These are phyloP conservation scores for Carallia brachiata DNA, from an alignment of 345 rosid genomes.

Conservation along the genomic window DNA sequence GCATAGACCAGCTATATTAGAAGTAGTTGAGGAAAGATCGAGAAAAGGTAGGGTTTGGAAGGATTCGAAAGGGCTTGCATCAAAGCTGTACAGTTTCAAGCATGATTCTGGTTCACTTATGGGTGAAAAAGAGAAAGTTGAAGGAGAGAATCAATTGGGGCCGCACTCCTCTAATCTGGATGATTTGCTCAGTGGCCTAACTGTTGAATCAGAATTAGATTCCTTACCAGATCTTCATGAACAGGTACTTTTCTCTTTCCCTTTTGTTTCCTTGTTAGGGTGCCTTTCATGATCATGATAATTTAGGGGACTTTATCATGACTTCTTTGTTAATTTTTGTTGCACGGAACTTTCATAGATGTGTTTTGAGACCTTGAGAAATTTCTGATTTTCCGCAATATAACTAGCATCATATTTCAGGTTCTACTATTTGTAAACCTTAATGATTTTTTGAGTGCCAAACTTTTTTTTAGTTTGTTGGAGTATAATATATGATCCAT, in stretches of 20 bases:
- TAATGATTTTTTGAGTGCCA: too few species aligned
- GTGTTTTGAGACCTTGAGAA: too few species aligned
- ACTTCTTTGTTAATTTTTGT: too few species aligned
- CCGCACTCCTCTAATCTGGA: conserved; percentile 35
- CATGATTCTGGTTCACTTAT: conserved; percentile 42
- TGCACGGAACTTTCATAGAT: too few species aligned
- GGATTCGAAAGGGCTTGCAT: conserved; percentile 79
- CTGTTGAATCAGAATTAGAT: conserved; percentile 46
- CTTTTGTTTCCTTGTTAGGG: conserved; percentile 1
- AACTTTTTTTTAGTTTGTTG: too few species aligned
- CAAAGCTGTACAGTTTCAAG: conserved; percentile 84
- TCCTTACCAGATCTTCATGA: conserved; percentile 83
- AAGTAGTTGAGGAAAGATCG: conserved; percentile 61
- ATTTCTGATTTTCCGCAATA: too few species aligned
- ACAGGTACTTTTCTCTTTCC: conserved; percentile 48
- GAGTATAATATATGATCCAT: too few species aligned
- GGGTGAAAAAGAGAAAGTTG: conserved; percentile 39
- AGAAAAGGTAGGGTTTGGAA: conserved; percentile 60
- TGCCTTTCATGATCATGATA: background rate
- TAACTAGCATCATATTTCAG: too few species aligned
- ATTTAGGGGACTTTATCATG: too few species aligned
- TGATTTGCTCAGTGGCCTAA: conserved; percentile 38
- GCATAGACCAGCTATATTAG: conserved; percentile 69
- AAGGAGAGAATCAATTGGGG: conserved; percentile 31
- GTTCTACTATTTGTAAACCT: too few species aligned